Evolutionary conservation across 2,329 filamentous ascomycete species (phyloP).

Genomic region (Epichloe gansuensis): DNA sequence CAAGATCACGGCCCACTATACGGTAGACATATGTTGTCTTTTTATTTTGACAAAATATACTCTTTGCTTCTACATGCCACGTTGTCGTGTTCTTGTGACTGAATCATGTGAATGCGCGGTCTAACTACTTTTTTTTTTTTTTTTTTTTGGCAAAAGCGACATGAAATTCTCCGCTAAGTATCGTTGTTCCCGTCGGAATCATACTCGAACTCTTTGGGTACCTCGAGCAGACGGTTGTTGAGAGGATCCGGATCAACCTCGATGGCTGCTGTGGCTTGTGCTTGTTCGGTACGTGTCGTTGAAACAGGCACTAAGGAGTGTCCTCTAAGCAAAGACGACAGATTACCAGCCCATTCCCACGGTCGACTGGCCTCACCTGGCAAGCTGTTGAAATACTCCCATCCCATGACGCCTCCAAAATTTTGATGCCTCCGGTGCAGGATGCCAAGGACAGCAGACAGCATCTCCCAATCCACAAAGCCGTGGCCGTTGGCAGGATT

Average conservation of each 20-base stretch:
- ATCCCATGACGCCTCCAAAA: constrained; percentile 86
- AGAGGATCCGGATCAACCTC: constrained; percentile 14
- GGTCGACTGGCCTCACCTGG: constrained; percentile 50
- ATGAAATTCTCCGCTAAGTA: background rate
- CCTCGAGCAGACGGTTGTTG: constrained; percentile 4
- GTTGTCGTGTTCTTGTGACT: background rate
- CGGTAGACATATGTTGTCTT: constrained; percentile 7
- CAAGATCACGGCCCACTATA: constrained; percentile 9
- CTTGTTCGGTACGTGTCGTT: background rate
- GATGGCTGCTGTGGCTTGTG: background rate
- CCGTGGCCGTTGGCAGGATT: constrained; percentile 58
- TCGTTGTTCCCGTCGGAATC: constrained; percentile 10
- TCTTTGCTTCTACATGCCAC: constrained; percentile 3
- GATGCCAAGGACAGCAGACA: constrained; percentile 28
- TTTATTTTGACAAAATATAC: constrained; percentile 5
- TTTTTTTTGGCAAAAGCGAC: background rate
- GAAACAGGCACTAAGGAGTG: constrained; percentile 12
- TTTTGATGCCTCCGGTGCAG: constrained; percentile 40
- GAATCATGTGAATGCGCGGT: background rate
- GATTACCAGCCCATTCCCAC: constrained; percentile 65
- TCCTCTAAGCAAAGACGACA: constrained; percentile 36
- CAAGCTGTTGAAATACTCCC: constrained; percentile 84
- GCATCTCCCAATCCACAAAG: constrained; percentile 35
- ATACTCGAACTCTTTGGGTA: constrained; percentile 14
- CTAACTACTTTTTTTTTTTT: background rate